phyloP scores from a whole-genome alignment of 345 rosid species.

The Arabis hirsuta region DNA sequence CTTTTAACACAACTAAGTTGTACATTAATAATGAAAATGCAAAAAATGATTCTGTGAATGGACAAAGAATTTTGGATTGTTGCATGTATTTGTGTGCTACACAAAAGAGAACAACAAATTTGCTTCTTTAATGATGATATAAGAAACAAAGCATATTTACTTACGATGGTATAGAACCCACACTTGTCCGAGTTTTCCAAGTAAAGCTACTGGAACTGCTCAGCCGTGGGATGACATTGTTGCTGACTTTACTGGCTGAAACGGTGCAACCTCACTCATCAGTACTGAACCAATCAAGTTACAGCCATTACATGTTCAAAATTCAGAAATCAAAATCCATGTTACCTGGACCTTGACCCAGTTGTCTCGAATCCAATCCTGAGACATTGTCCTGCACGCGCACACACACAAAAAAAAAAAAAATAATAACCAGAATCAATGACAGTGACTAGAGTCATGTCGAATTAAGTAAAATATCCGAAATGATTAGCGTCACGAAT shows the following conservation, averaged over 20 bases:
- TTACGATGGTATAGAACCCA: slow-evolving; percentile 55
- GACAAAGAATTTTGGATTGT: no score
- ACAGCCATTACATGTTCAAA: slow-evolving; percentile 28
- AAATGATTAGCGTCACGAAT: neutral
- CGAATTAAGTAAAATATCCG: slow-evolving; percentile 3
- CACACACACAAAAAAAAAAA: neutral
- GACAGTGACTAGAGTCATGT: neutral
- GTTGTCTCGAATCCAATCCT: slow-evolving; percentile 30
- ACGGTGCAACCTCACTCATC: slow-evolving; percentile 27
- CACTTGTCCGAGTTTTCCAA: slow-evolving; percentile 52
- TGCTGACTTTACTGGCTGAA: slow-evolving; percentile 59
- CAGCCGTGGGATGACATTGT: slow-evolving; percentile 44
- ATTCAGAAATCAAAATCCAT: neutral
- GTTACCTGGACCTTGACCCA: slow-evolving; percentile 35
- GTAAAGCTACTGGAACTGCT: slow-evolving; percentile 48
- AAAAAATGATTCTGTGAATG: neutral
- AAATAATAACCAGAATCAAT: neutral
- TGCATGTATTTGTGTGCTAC: neutral
- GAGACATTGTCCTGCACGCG: slow-evolving; percentile 37
- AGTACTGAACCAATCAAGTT: slow-evolving; percentile 13
- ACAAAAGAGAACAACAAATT: slow-evolving; percentile 1
- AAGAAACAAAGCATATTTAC: slow-evolving; percentile 34
- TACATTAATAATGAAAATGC: slow-evolving; percentile 12
- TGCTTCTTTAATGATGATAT: neutral
- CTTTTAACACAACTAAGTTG: neutral